Conservation (phyloP, 495 filamentous ascomycete genomes). For the Penicillium lividum region DNA sequence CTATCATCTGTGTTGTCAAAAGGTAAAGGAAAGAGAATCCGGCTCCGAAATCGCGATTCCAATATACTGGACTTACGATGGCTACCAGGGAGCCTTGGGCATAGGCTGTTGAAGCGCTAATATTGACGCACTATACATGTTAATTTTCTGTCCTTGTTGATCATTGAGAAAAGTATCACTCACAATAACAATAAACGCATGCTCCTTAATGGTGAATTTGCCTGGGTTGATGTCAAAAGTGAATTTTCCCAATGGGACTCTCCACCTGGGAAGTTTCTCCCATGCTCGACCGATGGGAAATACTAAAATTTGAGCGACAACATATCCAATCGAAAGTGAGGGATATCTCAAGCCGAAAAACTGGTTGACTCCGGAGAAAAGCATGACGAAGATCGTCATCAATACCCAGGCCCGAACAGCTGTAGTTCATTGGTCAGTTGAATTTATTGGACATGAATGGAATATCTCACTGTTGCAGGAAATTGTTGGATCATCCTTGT, state of each 20-base stretch:
- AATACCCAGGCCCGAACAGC: constrained; percentile 31
- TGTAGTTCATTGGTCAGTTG: background rate
- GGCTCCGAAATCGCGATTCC: constrained; percentile 61
- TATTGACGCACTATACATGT: constrained; percentile 27
- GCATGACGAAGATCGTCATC: constrained; percentile 27
- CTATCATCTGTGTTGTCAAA: constrained; percentile 65
- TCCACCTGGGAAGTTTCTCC: constrained; percentile 55
- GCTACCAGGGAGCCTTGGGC: constrained; percentile 62
- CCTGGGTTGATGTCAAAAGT: constrained; percentile 57
- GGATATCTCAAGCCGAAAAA: constrained; percentile 47
- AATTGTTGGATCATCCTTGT: constrained; percentile 29
- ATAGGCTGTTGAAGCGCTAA: constrained; percentile 48
- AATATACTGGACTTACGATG: constrained; percentile 51
- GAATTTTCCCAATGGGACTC: constrained; percentile 59
- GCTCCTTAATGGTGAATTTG: constrained; percentile 69
- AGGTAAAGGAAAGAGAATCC: constrained; percentile 63
- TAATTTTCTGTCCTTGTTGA: background rate
- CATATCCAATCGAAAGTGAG: constrained; percentile 70
- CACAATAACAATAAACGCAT: constrained; percentile 68
- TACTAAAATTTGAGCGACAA: constrained; percentile 65
- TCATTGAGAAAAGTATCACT: constrained; percentile 1
- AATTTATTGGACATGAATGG: background rate
- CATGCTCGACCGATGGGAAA: constrained; percentile 52
- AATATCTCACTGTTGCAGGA: constrained; percentile 26
- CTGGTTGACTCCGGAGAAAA: constrained; percentile 31